A percentile compares a stretch with the other conserved stretches of the same genome.
These are phyloP conservation scores for Cytospora piceicola DNA, from an alignment of 2,329 filamentous ascomycete species.

Conservation along the genomic window DNA sequence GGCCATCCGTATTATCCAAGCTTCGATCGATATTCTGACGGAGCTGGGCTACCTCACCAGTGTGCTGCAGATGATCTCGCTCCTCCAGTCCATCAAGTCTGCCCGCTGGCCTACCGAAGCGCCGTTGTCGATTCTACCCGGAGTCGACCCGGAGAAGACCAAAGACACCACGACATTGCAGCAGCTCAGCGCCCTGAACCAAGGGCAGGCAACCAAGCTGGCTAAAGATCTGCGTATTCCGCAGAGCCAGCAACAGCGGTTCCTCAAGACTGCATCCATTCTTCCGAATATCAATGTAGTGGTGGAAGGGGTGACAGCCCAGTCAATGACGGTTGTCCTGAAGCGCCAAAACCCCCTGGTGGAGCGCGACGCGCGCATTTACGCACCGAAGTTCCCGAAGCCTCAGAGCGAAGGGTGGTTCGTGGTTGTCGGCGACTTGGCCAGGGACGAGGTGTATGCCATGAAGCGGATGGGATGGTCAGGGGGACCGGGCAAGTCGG, in stretches of 20 bases:
- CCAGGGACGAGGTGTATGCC: conserved; percentile 76
- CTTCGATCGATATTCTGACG: conserved; percentile 88
- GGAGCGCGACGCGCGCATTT: conserved; percentile 74
- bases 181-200: conserved; percentile 44
- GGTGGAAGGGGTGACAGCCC: conserved; percentile 62
- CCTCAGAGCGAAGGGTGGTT: conserved; percentile 95
- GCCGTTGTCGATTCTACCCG: conserved; percentile 78
- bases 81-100: conserved; percentile 91
- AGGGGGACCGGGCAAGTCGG: conserved; percentile 34
- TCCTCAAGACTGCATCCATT: conserved; percentile 62
- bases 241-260: conserved; percentile 47
- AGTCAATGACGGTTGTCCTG: conserved; percentile 66
- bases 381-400: conserved; percentile 89
- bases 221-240: conserved; percentile 57
- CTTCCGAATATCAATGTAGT: conserved; percentile 72
- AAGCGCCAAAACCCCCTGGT: conserved; percentile 68
- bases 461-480: conserved; percentile 85
- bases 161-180: conserved; percentile 44
- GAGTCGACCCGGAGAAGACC: conserved; percentile 57
- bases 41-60: conserved; percentile 84
- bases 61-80: conserved; percentile 77
- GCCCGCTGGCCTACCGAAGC: conserved; percentile 88
- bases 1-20: conserved; percentile 94
- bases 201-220: conserved; percentile 47
- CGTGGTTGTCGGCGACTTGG: conserved; percentile 70